These are phyloP conservation scores for Penicillium sp. DNA, from an alignment of 2,329 filamentous ascomycete genomes.

Conservation along the genomic window DNA sequence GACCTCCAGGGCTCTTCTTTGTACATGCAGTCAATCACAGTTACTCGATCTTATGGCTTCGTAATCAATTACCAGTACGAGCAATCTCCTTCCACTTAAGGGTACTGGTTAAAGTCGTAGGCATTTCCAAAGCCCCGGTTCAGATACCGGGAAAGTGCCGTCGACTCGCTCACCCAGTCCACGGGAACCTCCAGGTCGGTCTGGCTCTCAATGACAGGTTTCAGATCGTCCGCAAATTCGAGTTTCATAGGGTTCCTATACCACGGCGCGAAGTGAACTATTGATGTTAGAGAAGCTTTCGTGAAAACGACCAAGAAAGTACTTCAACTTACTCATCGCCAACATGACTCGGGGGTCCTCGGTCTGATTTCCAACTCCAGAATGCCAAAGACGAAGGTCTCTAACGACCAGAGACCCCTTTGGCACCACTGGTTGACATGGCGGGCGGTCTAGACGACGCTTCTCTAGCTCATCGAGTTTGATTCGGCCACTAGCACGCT, in stretches of 20 bases:
- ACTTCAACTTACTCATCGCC: conserved; percentile 38
- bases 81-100: not conserved
- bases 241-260: conserved; percentile 53
- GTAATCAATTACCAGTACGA: not conserved
- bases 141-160: conserved; percentile 44
- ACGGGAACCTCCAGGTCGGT: conserved; percentile 45
- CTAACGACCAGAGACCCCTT: conserved; percentile 52
- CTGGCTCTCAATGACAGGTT: conserved; percentile 37
- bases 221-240: conserved; percentile 46
- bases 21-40: too few relatives aligned
- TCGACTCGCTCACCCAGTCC: conserved; percentile 40
- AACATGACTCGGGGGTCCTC: conserved; percentile 49
- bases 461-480: conserved; percentile 30
- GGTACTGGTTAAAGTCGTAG: conserved; percentile 51
- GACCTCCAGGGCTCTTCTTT: too few relatives aligned
- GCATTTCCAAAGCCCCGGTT: conserved; percentile 53
- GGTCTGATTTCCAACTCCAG: conserved; percentile 53
- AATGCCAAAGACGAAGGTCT: conserved; percentile 56
- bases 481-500: conserved; percentile 47
- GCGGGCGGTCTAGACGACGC: conserved; percentile 34
- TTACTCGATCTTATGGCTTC: not conserved
- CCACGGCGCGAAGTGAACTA: conserved; percentile 50
- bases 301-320: not conserved
- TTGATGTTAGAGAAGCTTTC: not conserved
- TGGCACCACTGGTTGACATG: conserved; percentile 44